A percentile compares a stretch with the other conserved stretches of the same genome.
Conservation (phyloP, 2,329 filamentous ascomycete species). For the Penicillium carneum region DNA sequence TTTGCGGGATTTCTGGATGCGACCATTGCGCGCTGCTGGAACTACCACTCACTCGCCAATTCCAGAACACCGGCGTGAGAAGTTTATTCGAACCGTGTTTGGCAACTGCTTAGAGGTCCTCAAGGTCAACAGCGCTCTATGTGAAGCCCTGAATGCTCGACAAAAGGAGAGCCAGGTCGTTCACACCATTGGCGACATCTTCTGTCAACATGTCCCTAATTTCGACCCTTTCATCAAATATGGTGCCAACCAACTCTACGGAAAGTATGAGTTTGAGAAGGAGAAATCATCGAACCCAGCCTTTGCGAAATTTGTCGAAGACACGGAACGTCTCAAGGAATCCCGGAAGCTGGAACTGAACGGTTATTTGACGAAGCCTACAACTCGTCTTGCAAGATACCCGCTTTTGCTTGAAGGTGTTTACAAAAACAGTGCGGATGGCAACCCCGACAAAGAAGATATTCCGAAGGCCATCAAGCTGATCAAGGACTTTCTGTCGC, state of each 20-base stretch:
- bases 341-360: conserved; percentile 96
- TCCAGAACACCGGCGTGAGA: conserved; percentile 83
- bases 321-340: conserved; percentile 94
- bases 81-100: conserved; percentile 92
- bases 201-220: conserved; percentile 86
- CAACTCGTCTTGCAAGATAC: conserved; percentile 91
- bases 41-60: conserved; percentile 76
- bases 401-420: conserved; percentile 90
- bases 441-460: conserved; percentile 86
- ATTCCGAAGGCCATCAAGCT: conserved; percentile 86
- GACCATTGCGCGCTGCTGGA: conserved; percentile 79
- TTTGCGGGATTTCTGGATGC: conserved; percentile 96
- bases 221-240: conserved; percentile 98
- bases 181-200: conserved; percentile 88
- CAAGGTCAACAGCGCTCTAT: conserved; percentile 85
- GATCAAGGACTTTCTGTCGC: conserved; percentile 84
- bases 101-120: conserved; percentile 96
- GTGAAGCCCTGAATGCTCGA: conserved; percentile 83
- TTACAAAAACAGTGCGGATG: conserved; percentile 87
- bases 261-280: conserved; percentile 97
- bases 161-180: conserved; percentile 93
- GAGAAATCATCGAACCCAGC: conserved; percentile 84
- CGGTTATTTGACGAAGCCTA: conserved; percentile 96
- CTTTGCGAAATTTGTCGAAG: conserved; percentile 91
- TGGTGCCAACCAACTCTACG: conserved; percentile 92